A percentile compares a stretch with the other conserved stretches of the same genome.
Conservation (phyloP, 169 alveolate genomes). For the Theileria sp. region DNA sequence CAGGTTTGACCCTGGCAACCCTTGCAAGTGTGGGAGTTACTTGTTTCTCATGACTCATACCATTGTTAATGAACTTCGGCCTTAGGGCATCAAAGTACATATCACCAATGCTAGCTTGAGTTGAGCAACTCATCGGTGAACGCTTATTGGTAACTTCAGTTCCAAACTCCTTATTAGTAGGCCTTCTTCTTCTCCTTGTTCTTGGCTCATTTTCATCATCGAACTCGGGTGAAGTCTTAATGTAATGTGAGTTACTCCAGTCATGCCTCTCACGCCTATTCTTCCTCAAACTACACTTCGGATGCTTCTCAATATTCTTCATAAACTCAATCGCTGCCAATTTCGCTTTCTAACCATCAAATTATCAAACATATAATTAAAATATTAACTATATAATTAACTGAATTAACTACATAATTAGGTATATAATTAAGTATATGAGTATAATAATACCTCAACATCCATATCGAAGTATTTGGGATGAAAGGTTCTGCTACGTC, state of each 20-base stretch:
- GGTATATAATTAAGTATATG: background rate
- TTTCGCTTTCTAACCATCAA: constrained; percentile 60
- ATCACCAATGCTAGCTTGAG: constrained; percentile 41
- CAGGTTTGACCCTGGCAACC: background rate
- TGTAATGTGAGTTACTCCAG: constrained; percentile 43
- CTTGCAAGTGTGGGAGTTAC: background rate
- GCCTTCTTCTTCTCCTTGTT: constrained; percentile 25
- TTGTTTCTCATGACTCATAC: constrained; percentile 7
- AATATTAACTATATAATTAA: no score
- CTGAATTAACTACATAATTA: background rate
- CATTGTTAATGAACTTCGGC: constrained; percentile 12
- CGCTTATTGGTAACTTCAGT: constrained; percentile 13
- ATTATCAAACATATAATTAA: background rate
- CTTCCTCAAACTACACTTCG: constrained; percentile 67
- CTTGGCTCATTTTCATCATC: constrained; percentile 31
- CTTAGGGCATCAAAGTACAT: constrained; percentile 40
- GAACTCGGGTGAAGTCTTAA: constrained; percentile 13
- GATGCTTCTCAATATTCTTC: constrained; percentile 75
- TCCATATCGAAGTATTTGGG: constrained; percentile 79
- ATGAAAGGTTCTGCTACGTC: constrained; percentile 81
- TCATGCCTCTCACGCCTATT: constrained; percentile 54
- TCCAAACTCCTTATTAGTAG: constrained; percentile 27
- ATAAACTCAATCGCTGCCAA: constrained; percentile 79
- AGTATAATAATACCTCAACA: constrained; percentile 60
- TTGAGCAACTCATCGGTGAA: constrained; percentile 42